Conservation (phyloP, 225 moss, liverwort and hornwort species). For the Sphagnum tenellum region DNA sequence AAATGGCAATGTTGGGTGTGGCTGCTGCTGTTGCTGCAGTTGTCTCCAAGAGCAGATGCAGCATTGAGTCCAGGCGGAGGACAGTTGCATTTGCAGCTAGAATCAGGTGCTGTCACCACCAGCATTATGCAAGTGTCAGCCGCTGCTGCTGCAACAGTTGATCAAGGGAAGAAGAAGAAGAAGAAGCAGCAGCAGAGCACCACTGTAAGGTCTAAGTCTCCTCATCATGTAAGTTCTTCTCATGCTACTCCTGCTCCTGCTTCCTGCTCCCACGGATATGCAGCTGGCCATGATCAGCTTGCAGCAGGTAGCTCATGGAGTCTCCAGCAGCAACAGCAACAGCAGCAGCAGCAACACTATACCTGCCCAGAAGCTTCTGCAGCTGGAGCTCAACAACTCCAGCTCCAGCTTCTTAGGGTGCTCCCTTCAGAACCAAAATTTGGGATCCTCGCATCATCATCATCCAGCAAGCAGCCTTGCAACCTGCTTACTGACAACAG, state of each 20-base stretch:
- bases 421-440: slow-evolving; percentile 74
- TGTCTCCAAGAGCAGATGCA: slow-evolving; percentile 74
- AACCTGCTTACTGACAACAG: slow-evolving; percentile 14
- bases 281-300: slow-evolving; percentile 4
- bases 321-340: slow-evolving; percentile 11
- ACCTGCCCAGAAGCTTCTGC: slow-evolving; percentile 4
- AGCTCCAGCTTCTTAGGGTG: slow-evolving; percentile 16
- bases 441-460: slow-evolving; percentile 20
- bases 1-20: too few species aligned
- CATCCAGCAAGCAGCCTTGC: slow-evolving; percentile 19
- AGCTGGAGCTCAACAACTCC: slow-evolving; percentile 28
- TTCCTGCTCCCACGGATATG: too few species aligned
- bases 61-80: slow-evolving; percentile 70
- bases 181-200: too few species aligned
- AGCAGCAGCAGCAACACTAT: too few species aligned
- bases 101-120: slow-evolving; percentile 7
- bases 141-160: slow-evolving; percentile 10
- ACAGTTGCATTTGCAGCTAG: slow-evolving; percentile 33
- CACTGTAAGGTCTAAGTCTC: too few species aligned
- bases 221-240: too few species aligned
- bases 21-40: slow-evolving; percentile 48
- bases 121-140: slow-evolving; percentile 60
- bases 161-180: too few species aligned
- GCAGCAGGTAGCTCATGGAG: slow-evolving; percentile 51
- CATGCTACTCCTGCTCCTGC: too few species aligned